Evolutionary conservation across 23 red algal genomes (phyloP).

Genomic region (Gracilaria domingensis): DNA sequence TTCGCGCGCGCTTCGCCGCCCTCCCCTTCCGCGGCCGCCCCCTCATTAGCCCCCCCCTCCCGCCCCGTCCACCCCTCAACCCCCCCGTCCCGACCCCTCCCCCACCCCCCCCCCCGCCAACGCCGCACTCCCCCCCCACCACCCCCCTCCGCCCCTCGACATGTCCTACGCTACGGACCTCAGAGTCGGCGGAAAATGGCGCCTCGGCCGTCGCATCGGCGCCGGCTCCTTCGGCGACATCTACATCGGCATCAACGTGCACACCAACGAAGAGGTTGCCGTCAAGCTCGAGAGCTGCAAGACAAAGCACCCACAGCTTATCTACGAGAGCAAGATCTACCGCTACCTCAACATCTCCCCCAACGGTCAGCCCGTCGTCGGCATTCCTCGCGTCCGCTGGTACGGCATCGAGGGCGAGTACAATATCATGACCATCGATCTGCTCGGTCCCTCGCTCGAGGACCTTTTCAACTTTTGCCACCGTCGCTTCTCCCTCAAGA

Average conservation of each 20-base stretch:
- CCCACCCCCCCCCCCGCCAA: constrained; percentile 4
- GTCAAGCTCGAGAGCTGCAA: constrained; percentile 98
- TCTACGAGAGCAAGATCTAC: constrained; percentile 99
- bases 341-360: constrained; percentile 93
- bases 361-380: constrained; percentile 82
- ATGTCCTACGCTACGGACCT: constrained; percentile 88
- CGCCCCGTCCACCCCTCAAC: not conserved
- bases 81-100: not conserved
- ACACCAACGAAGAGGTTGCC: constrained; percentile 96
- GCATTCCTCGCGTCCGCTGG: constrained; percentile 98
- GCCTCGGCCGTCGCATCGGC: constrained; percentile 96
- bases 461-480: constrained; percentile 99
- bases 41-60: not conserved
- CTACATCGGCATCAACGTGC: constrained; percentile 94
- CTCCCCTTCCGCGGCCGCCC: not conserved
- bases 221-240: constrained; percentile 99
- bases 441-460: constrained; percentile 95
- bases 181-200: constrained; percentile 96
- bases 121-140: constrained; percentile 7
- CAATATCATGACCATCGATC: constrained; percentile 98
- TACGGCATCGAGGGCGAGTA: constrained; percentile 96
- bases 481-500: constrained; percentile 98
- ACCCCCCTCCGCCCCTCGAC: not conserved
- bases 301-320: constrained; percentile 98
- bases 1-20: not conserved